Percentiles rank a stretch among this genome's conserved stretches.
phyloP scores from a whole-genome alignment of 768 basidiomycete species.

The Neoboletus brunneissimus region DNA sequence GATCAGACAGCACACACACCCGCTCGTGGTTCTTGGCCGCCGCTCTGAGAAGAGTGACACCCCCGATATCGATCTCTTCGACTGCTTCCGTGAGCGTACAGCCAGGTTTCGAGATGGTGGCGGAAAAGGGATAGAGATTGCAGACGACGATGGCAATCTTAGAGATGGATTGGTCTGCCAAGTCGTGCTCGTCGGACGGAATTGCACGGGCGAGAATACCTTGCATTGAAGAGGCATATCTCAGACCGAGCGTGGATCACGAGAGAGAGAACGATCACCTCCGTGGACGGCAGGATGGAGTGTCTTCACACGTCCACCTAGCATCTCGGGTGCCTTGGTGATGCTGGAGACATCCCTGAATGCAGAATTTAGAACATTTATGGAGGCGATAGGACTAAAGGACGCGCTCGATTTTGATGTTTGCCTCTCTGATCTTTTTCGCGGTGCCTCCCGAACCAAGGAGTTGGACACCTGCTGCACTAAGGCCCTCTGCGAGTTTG shows the following conservation, averaged over 20 bases:
- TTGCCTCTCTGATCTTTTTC: constrained; percentile 93
- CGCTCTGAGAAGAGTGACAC: constrained; percentile 94
- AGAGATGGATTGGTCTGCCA: constrained; percentile 78
- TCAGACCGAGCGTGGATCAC: background rate
- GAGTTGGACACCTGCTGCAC: constrained; percentile 76
- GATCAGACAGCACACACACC: constrained; percentile 86
- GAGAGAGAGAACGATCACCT: constrained; percentile 46
- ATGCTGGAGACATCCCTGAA: constrained; percentile 93
- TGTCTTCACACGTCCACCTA: constrained; percentile 97
- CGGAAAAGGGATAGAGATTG: constrained; percentile 97
- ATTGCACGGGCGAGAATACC: constrained; percentile 94
- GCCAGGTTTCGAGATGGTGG: constrained; percentile 82
- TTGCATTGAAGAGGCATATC: constrained; percentile 28
- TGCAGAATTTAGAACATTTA: constrained; percentile 4
- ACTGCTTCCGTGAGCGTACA: constrained; percentile 91
- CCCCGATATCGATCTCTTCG: constrained; percentile 98
- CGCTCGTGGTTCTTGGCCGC: constrained; percentile 98
- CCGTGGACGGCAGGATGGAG: constrained; percentile 98
- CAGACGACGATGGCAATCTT: constrained; percentile 97
- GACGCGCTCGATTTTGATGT: constrained; percentile 84
- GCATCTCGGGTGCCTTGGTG: constrained; percentile 98
- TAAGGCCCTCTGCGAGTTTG: constrained; percentile 84
- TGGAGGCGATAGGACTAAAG: constrained; percentile 1
- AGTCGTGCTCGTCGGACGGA: constrained; percentile 84
- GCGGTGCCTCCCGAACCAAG: constrained; percentile 97